These are phyloP conservation scores for Collariella sp. DNA, from an alignment of 495 filamentous ascomycete genomes.

Conservation along the genomic window DNA sequence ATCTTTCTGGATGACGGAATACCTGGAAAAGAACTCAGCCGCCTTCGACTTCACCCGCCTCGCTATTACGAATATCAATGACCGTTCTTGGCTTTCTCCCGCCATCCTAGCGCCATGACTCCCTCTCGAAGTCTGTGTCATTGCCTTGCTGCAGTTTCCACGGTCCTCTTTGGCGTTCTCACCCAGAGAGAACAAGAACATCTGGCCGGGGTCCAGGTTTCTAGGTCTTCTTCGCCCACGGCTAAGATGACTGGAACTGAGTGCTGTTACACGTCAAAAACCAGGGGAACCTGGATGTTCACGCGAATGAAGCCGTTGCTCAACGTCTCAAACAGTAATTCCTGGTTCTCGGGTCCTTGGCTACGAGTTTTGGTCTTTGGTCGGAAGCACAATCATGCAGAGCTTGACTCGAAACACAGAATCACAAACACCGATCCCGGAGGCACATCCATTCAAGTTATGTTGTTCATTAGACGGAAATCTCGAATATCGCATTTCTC, in stretches of 20 bases:
- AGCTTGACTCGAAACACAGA: not conserved
- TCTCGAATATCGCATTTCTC: not conserved
- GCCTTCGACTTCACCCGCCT: not conserved
- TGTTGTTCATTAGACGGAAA: not conserved
- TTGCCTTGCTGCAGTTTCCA: too few relatives aligned
- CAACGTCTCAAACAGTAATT: slow-evolving; percentile 4
- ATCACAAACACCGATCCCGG: not conserved
- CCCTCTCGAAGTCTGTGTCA: too few relatives aligned
- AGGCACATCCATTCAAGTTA: not conserved
- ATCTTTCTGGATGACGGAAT: slow-evolving; percentile 25
- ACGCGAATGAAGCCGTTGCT: not conserved
- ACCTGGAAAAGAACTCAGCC: too few relatives aligned
- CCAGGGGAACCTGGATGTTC: not conserved
- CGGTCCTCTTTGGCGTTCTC: not conserved
- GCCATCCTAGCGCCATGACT: too few relatives aligned
- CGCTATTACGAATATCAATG: not conserved
- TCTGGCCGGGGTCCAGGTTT: too few relatives aligned
- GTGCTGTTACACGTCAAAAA: too few relatives aligned
- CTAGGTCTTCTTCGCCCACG: not conserved
- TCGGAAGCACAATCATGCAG: not conserved
- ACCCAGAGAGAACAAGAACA: too few relatives aligned
- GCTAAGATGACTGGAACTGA: too few relatives aligned
- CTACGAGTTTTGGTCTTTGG: not conserved
- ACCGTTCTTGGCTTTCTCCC: not conserved
- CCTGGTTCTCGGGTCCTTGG: not conserved